Base-by-base conservation (phyloP, 768 basidiomycete genomes). In the Lactarius deliciosus region DNA sequence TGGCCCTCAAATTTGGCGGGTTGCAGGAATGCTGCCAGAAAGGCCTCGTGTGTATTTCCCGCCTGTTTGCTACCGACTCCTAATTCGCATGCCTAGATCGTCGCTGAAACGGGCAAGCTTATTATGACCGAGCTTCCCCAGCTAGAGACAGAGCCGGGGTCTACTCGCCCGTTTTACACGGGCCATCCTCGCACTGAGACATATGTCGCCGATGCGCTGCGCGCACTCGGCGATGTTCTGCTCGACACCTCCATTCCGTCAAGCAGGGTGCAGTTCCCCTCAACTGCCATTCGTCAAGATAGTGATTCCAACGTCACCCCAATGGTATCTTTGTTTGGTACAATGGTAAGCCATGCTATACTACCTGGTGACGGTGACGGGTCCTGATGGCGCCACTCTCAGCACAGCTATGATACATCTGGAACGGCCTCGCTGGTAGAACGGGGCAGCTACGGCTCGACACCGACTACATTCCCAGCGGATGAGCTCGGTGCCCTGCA, bases 1-100 rank as follows among this genome's bases (percentile, higher is more conserved):
- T 96, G 84, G 84, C 85, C 1, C 77, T 92, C 72, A 96, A 96
- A 78, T 95, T 96, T 73, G 93, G 92, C 28, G 94, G 92, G 7
- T 76, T 96, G 54, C 76, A 88, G 55, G 95, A 97, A 75, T 87
- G 85, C 64, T 90, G 88, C 61, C 91, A 95, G 78, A 96, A 92
- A 77, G 90, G 92, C 63, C 78, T 76, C 16, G 81, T 82, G 58
- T 63, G 80, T 75, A 30, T 15, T 61, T n/a, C 16, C 50, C 38
- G n/a, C 45, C 57, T 43, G 40, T 36, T 20, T 56, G 13, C 53
- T 53, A 3, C 34, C 36, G 8, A 28, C 54, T n/a, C 40, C 59
- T 64, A 55, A 68, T 50, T 60, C 50, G 30, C 45, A 10, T 11
- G 16, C 61, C 5, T 65, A 85, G 83, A 84, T 87, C 66, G 75